Conservation (phyloP, 2,329 filamentous ascomycete genomes). For the Fusarium concolor region DNA sequence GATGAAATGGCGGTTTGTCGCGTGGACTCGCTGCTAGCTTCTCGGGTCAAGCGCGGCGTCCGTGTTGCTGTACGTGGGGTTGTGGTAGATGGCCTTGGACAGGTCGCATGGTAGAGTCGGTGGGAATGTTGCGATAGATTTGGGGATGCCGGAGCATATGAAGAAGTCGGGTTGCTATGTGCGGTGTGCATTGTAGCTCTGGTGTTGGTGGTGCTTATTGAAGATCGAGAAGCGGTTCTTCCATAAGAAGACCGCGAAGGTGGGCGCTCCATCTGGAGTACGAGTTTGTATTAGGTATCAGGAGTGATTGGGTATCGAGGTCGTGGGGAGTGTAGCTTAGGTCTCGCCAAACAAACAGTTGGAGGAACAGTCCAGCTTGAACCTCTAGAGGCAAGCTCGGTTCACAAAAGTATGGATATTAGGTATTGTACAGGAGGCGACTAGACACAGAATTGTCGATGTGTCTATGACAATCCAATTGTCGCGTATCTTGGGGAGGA, state of each 20-base stretch:
- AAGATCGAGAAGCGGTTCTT: conserved; percentile 61
- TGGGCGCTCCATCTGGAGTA: conserved; percentile 48
- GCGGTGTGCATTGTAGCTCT: conserved; percentile 56
- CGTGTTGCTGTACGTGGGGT: conserved; percentile 55
- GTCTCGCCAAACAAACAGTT: not conserved
- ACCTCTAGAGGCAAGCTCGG: not conserved
- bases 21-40: conserved; percentile 55
- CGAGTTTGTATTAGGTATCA: not conserved
- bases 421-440: not conserved
- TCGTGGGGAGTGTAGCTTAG: not conserved
- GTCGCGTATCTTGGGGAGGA: conserved; percentile 19
- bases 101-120: conserved; percentile 55
- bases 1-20: conserved; percentile 59
- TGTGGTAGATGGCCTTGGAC: conserved; percentile 47
- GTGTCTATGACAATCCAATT: conserved; percentile 17
- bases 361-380: conserved; percentile 6
- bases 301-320: not conserved
- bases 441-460: conserved; percentile 1
- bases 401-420: conserved; percentile 2
- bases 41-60: conserved; percentile 57
- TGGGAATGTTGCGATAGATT: conserved; percentile 53
- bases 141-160: conserved; percentile 54
- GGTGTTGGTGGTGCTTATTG: conserved; percentile 57
- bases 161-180: conserved; percentile 57
- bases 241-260: conserved; percentile 50